Base-by-base conservation (phyloP, 305 asterid genomes). In the Nicotiana rustica region DNA sequence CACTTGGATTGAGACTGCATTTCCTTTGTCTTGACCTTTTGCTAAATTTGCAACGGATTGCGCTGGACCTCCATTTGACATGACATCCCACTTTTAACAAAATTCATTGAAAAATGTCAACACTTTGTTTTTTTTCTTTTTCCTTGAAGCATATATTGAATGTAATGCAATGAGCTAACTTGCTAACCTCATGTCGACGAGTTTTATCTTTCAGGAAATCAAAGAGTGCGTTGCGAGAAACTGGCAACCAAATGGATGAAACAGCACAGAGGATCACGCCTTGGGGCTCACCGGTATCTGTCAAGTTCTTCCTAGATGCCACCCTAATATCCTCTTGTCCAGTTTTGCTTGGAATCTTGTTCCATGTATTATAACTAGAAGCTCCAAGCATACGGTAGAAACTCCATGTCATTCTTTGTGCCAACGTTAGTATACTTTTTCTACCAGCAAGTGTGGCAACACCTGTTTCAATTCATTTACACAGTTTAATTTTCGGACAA, bases 21-120 rank as follows among this genome's bases (percentile, higher is more conserved):
- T 96, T 83, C 96, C 94, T 70, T 94, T 86, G 82, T 91, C 95
- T 83, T 93, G 90, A 57, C 98, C 99, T 90, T 94, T 94, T 18
- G 93, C 94, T 81, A 93, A 83, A 91, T 86, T 92, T 81, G 90
- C 97, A 44, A 91, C 80, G 78, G 92, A 61, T 21, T 91, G 93
- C 65, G 85, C 85, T 8, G 84, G 86, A 87, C 89, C 88, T 86
- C 96, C 95, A 55, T 84, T 88, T 29, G 80, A 15, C 80, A 75
- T 75, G 80, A 75, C 29, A 75, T 75, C 80, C 99, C 99, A 96
- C 99, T 96, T 90, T 3, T 81, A 35, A 70, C 0, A 7, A 82
- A 41, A 79, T 8, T 8, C 47, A 2, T 52, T 13, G 59, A 21
- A 52, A 57, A 49, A 29, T 75, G 65, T 75, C 80, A 21, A 73